Conservation (phyloP, 2,329 filamentous ascomycete species). For the Microsporum audouinii region DNA sequence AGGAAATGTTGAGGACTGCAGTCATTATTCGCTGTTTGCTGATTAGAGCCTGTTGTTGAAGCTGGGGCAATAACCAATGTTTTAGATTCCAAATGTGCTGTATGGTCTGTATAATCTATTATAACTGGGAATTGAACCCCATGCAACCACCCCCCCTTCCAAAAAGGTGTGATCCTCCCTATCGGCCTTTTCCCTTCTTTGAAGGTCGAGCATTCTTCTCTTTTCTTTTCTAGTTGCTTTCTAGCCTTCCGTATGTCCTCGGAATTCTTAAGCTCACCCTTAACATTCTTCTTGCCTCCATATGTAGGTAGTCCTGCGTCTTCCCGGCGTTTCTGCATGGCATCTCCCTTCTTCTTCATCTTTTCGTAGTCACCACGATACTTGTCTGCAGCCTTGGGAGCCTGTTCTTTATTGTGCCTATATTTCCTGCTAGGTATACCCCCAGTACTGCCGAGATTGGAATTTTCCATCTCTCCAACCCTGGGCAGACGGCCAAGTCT, state of each 20-base stretch:
- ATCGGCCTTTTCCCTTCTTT: constrained; percentile 39
- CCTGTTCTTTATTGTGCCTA: constrained; percentile 76
- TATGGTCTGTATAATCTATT: not conserved
- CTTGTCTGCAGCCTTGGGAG: constrained; percentile 88
- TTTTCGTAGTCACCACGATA: constrained; percentile 81
- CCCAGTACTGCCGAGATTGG: constrained; percentile 22
- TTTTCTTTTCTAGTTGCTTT: constrained; percentile 59
- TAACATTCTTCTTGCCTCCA: constrained; percentile 46
- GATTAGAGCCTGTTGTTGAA: not conserved
- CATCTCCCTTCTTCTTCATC: constrained; percentile 78
- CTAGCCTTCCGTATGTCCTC: constrained; percentile 79
- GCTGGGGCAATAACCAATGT: not conserved
- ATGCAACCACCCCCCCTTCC: not conserved
- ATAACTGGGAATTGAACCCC: not conserved
- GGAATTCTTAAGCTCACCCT: constrained; percentile 67
- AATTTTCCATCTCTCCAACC: constrained; percentile 66
- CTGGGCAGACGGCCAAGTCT: constrained; percentile 66
- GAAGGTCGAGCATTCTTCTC: constrained; percentile 81
- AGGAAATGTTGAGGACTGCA: not conserved
- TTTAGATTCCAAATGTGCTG: not conserved
- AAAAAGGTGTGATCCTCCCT: not conserved
- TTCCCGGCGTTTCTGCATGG: constrained; percentile 60
- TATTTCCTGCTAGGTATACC: constrained; percentile 48
- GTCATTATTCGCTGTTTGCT: not conserved
- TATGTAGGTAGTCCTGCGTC: constrained; percentile 16